These are phyloP conservation scores for Cymbidium sinense DNA, from an alignment of 106 monocot genomes.

Conservation along the genomic window DNA sequence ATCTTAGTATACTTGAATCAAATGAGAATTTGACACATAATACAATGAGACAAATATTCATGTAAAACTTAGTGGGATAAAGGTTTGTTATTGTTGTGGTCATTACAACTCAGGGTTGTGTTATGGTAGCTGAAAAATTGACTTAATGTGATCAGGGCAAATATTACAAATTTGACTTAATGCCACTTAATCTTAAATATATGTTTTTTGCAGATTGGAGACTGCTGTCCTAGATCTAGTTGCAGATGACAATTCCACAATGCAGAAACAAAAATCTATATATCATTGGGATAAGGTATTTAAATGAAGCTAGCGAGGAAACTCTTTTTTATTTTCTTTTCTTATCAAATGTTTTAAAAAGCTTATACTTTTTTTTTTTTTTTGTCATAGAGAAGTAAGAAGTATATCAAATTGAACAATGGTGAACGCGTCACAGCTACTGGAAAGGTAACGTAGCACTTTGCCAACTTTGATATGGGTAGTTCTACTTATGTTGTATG, in stretches of 20 bases:
- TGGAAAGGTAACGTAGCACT: slow-evolving; percentile 70
- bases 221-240: slow-evolving; percentile 93
- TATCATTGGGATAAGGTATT: slow-evolving; percentile 98
- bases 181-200: too few species aligned
- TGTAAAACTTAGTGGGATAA: too few species aligned
- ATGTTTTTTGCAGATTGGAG: slow-evolving; percentile 86
- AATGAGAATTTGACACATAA: too few species aligned
- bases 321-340: not conserved
- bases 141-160: not conserved
- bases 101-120: not conserved
- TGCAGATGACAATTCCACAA: slow-evolving; percentile 75
- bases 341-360: not conserved
- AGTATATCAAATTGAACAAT: slow-evolving; percentile 90
- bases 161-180: too few species aligned
- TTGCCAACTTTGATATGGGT: not conserved
- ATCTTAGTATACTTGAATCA: too few species aligned
- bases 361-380: slow-evolving; percentile 8
- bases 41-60: too few species aligned
- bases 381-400: slow-evolving; percentile 68
- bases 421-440: slow-evolving; percentile 89
- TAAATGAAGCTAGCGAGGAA: not conserved
- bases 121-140: not conserved
- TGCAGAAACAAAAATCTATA: slow-evolving; percentile 75
- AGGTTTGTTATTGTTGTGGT: too few species aligned
- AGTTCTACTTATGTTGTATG: not conserved